Conservation (phyloP, 2,329 filamentous ascomycete species). For the Sordariomycetes sp. region DNA sequence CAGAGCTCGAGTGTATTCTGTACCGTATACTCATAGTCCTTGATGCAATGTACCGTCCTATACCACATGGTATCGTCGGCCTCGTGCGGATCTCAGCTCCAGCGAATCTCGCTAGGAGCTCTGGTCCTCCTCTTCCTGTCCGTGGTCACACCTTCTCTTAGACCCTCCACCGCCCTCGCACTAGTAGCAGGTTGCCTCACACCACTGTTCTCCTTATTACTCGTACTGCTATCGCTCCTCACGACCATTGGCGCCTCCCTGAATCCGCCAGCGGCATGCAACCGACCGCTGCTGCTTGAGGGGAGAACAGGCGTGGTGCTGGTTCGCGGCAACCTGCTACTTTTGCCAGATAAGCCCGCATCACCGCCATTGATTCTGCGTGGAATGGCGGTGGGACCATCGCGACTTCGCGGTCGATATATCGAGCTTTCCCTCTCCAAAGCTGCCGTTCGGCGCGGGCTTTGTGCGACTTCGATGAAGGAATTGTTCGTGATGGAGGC, state of each 20-base stretch:
- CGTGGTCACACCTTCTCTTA: slow-evolving; percentile 5
- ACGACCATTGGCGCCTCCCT: slow-evolving; percentile 20
- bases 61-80: no score
- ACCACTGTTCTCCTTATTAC: slow-evolving; percentile 27
- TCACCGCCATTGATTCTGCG: slow-evolving; percentile 31
- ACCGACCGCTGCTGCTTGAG: slow-evolving; percentile 11
- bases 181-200: not conserved
- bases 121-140: slow-evolving; percentile 15
- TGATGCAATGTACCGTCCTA: no score
- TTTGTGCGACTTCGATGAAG: slow-evolving; percentile 45
- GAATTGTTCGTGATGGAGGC: slow-evolving; percentile 27
- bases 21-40: no score
- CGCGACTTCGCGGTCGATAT: slow-evolving; percentile 31
- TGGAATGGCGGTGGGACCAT: slow-evolving; percentile 31
- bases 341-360: slow-evolving; percentile 18
- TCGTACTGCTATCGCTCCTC: slow-evolving; percentile 27
- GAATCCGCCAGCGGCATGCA: slow-evolving; percentile 6
- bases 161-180: slow-evolving; percentile 3
- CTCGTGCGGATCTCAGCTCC: no score
- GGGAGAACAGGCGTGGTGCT: slow-evolving; percentile 18
- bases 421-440: slow-evolving; percentile 27
- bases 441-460: slow-evolving; percentile 28
- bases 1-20: no score
- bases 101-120: slow-evolving; percentile 15
- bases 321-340: slow-evolving; percentile 28